Conservation (phyloP, 805 yeast species). For the Saccharomycopsis javanensis region DNA sequence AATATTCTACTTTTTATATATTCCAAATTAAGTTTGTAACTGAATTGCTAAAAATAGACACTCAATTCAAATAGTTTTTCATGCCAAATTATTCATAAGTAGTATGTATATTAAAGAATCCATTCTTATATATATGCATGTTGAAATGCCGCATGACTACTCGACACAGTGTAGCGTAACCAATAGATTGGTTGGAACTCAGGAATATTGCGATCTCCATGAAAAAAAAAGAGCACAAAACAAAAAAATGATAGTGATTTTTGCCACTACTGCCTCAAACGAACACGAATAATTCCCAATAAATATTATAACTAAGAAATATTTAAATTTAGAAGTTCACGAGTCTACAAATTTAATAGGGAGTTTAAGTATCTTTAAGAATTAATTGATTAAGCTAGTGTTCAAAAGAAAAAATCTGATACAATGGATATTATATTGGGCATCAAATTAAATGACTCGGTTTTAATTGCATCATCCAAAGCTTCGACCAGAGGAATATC, state of each 20-base stretch:
- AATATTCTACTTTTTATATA: no score
- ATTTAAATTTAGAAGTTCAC: no score
- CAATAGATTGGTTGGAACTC: no score
- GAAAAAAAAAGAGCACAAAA: not conserved
- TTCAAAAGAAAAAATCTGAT: not conserved
- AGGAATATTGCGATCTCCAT: no score
- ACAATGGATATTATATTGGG: conserved; percentile 87
- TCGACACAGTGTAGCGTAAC: not conserved
- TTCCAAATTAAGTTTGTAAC: not conserved
- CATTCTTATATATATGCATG: not conserved
- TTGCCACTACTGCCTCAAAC: not conserved
- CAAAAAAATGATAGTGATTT: not conserved
- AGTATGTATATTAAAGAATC: not conserved
- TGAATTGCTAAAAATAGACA: conserved; percentile 1
- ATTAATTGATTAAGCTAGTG: no score
- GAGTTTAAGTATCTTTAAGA: no score
- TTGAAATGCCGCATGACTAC: conserved; percentile 3
- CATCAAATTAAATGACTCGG: conserved; percentile 69
- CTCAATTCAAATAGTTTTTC: not conserved
- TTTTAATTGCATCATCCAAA: conserved; percentile 86
- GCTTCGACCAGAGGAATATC: conserved; percentile 90
- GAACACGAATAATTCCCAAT: not conserved
- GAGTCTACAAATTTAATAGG: no score
- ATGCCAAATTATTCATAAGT: not conserved
- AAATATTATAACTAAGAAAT: no score